phyloP scores from a whole-genome alignment of 495 filamentous ascomycete genomes.

The Saxophila tyrrhenica region DNA sequence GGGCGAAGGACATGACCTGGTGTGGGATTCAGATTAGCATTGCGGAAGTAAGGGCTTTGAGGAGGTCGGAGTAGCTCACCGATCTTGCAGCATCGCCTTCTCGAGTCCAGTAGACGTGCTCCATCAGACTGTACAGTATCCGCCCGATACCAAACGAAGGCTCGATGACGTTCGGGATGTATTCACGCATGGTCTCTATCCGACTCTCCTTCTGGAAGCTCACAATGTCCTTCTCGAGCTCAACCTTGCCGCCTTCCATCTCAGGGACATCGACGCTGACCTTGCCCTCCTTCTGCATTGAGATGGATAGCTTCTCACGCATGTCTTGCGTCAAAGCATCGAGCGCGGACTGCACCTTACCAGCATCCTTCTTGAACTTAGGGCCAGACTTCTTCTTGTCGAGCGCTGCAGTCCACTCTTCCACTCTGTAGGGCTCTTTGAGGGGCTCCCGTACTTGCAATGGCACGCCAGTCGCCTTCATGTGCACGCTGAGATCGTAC shows the following conservation, averaged over 20 bases:
- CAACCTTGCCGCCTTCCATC: constrained; percentile 52
- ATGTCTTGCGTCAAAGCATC: constrained; percentile 56
- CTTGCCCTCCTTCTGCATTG: constrained; percentile 54
- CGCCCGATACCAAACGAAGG: constrained; percentile 78
- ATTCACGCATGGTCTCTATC: constrained; percentile 60
- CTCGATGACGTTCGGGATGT: constrained; percentile 76
- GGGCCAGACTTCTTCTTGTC: constrained; percentile 78
- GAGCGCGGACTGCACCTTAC: constrained; percentile 58
- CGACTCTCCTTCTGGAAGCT: constrained; percentile 59
- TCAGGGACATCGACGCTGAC: constrained; percentile 54
- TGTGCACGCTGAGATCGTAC: constrained; percentile 67
- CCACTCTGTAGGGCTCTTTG: constrained; percentile 53
- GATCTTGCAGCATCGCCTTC: constrained; percentile 52
- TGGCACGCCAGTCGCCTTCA: constrained; percentile 68
- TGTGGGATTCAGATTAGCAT: constrained; percentile 1
- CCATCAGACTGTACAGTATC: constrained; percentile 65
- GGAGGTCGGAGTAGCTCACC: constrained; percentile 35
- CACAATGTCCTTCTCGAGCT: constrained; percentile 59
- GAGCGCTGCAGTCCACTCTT: constrained; percentile 65
- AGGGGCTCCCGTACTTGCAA: constrained; percentile 59
- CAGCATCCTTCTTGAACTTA: constrained; percentile 69
- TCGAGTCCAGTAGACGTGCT: constrained; percentile 70
- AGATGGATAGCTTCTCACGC: constrained; percentile 55
- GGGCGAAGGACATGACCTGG: constrained; percentile 57
- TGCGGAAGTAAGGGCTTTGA: background rate